These are phyloP conservation scores for Colletotrichum caudatum DNA, from an alignment of 2,329 filamentous ascomycete species.

Conservation along the genomic window DNA sequence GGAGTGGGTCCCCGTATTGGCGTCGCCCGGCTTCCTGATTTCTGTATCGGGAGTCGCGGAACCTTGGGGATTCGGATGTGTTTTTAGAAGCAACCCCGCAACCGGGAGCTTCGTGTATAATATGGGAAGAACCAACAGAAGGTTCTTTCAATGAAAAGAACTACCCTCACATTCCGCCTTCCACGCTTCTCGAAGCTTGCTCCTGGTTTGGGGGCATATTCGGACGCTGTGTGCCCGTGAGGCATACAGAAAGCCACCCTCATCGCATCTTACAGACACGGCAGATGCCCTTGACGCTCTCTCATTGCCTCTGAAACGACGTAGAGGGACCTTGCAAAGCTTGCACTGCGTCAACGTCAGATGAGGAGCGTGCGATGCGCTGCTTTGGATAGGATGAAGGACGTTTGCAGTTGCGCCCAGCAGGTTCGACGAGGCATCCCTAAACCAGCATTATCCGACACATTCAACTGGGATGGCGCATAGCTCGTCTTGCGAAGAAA, in stretches of 20 bases:
- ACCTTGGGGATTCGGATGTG: not conserved
- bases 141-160: slow-evolving; percentile 12
- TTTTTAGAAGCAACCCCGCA: slow-evolving; percentile 13
- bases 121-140: not conserved
- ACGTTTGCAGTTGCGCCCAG: not conserved
- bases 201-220: not conserved
- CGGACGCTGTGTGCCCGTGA: not conserved
- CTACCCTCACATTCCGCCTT: slow-evolving; percentile 5
- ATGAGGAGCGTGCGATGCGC: not conserved
- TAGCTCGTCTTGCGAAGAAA: not conserved
- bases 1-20: not conserved
- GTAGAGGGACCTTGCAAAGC: not conserved
- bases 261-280: not conserved
- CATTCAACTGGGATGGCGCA: not conserved
- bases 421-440: not conserved
- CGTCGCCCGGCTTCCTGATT: not conserved
- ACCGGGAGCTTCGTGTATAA: slow-evolving; percentile 21
- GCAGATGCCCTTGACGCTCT: not conserved
- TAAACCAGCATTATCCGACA: not conserved
- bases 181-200: not conserved
- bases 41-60: not conserved
- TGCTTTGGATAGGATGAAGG: not conserved
- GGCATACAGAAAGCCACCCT: no score
- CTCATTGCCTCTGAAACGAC: not conserved
- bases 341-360: not conserved